Conservation (phyloP, 2,329 filamentous ascomycete species). For the Ambrosiella beaveri region DNA sequence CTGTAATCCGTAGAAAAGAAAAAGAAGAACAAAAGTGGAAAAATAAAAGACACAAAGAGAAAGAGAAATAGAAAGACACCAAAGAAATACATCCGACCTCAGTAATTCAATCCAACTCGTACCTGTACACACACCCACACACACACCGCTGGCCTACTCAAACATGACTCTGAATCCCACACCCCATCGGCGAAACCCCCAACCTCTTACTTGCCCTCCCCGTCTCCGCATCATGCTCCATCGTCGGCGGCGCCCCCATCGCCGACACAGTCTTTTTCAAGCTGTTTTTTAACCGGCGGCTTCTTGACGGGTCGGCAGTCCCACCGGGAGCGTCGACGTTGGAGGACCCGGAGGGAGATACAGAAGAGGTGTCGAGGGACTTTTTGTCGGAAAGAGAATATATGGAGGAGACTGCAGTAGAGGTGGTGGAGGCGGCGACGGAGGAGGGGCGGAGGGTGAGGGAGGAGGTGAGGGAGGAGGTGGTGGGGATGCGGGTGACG, state of each 20-base stretch:
- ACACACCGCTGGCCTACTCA: neutral
- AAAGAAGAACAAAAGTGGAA: neutral
- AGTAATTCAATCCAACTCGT: too few species aligned
- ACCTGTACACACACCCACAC: too few species aligned
- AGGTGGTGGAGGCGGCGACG: constrained; percentile 7
- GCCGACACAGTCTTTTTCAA: constrained; percentile 14
- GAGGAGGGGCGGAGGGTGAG: constrained; percentile 6
- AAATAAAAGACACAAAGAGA: neutral
- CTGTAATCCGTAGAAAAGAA: constrained; percentile 4
- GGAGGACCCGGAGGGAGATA: neutral
- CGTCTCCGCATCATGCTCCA: constrained; percentile 12
- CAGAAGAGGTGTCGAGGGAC: neutral
- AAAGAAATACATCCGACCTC: neutral
- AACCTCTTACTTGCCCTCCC: constrained; percentile 12
- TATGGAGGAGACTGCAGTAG: constrained; percentile 3
- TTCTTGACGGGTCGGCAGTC: constrained; percentile 5
- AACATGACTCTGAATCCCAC: constrained; percentile 10
- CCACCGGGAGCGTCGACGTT: neutral
- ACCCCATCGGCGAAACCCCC: constrained; percentile 12
- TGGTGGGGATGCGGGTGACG: constrained; percentile 6
- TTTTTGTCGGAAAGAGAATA: constrained; percentile 2
- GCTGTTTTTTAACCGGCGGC: constrained; percentile 9
- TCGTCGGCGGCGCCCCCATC: constrained; percentile 14
- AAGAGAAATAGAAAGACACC: neutral
- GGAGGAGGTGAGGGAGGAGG: constrained; percentile 2